Conservation (phyloP, 2,329 filamentous ascomycete species). For the Colletotrichum limetticola region DNA sequence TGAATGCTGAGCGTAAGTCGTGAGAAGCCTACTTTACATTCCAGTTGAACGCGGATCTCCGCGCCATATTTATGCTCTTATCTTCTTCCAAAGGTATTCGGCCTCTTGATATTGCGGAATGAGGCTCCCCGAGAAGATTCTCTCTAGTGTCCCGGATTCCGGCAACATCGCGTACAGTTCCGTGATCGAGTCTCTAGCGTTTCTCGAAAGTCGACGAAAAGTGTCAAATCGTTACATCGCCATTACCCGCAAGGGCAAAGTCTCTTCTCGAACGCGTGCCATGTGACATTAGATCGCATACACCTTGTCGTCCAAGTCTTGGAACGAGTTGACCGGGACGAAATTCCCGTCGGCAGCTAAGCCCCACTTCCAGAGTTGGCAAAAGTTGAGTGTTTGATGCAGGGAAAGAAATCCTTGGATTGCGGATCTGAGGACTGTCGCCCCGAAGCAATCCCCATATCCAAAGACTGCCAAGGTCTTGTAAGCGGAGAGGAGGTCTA, state of each 20-base stretch:
- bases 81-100: not conserved
- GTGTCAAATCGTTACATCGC: not conserved
- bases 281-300: not conserved
- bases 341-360: not conserved
- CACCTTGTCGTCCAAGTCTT: not conserved
- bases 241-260: not conserved
- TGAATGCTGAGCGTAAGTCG: not conserved
- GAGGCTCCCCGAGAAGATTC: slow-evolving; percentile 15
- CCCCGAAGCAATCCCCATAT: slow-evolving; percentile 4
- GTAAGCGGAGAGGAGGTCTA: not conserved
- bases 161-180: slow-evolving; percentile 11
- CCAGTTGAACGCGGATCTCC: not conserved
- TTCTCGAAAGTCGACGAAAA: not conserved
- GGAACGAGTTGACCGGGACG: not conserved
- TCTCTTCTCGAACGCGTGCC: not conserved
- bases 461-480: slow-evolving; percentile 28
- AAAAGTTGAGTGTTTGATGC: not conserved
- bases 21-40: not conserved
- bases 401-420: not conserved
- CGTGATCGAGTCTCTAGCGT: not conserved
- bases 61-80: slow-evolving; percentile 16
- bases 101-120: slow-evolving; percentile 5
- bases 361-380: not conserved
- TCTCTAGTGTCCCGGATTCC: not conserved
- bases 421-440: not conserved